Base-by-base conservation (phyloP, 306 rosid genomes). In the Vigna angularis region DNA sequence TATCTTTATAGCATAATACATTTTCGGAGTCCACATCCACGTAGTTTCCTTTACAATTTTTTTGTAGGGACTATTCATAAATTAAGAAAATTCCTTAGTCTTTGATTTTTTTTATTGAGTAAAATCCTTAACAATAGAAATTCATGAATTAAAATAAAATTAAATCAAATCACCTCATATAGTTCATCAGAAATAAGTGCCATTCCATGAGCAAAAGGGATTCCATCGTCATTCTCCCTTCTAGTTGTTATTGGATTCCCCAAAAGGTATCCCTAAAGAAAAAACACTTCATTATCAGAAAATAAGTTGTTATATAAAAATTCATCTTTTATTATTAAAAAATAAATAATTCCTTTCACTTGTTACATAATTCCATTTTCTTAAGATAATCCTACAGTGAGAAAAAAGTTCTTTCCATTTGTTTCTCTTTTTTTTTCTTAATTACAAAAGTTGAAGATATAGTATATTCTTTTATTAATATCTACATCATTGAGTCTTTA, bases 181-280 rank as follows among this genome's bases (percentile, higher is more conserved):
- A 90, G 9, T 26, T 93, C 96, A 74, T 85, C 85, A 17, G 93
- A 88, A 64, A 93, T 89, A 36, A 93, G 85, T 24, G 75, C 83
- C 92, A 85, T 84, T 52, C 91, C 88, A 68, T 87, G 91, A 80
- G 90, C 87, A 84, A 82, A 78, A 72, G 89, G 22, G 6, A 24
- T 14, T 70, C 0, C 0, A 45, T 72, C 61, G 28, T 85, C 22
- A 20, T 82, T 0, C 0, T 63, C 56, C 1, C 12, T 18, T 6
- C 26, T 1, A 28, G 8, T 28, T 47, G 90, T 90, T 5, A 3
- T 0, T 5, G 90, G 64, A 70, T 90, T 89, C 22, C 96, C 93
- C 7, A 79, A 22, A 44, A 86, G 2, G 73, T 89, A 93, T 63
- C 97, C 97, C 92, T 93, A 76, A n/a, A 66, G 47, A 59, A 61